Conservation (phyloP, 148 eudicot genomes). For the Nyssa sinensis region DNA sequence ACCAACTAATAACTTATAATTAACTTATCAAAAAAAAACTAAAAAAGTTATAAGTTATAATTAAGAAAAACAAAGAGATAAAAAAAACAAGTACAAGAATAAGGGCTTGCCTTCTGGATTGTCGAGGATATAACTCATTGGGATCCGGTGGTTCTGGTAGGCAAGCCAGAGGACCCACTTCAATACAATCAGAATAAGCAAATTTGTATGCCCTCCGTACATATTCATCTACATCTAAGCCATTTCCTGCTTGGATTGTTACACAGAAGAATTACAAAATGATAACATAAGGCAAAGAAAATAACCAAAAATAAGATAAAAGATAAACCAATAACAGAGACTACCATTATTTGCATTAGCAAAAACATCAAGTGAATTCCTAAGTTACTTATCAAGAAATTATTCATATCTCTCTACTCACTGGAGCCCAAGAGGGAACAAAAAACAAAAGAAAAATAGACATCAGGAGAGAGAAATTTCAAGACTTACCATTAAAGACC, state of each 20-base stretch:
- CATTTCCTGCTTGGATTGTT: conserved; percentile 65
- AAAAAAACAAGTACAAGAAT: background rate
- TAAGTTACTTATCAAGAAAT: background rate
- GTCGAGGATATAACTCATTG: conserved; percentile 85
- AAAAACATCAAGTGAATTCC: background rate
- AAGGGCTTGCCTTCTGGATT: conserved; percentile 75
- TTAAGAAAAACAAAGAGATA: conserved; percentile 1
- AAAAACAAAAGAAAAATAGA: background rate
- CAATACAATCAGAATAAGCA: conserved; percentile 97
- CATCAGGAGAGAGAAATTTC: background rate
- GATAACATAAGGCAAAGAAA: background rate
- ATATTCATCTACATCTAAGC: conserved; percentile 94
- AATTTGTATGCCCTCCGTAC: conserved; percentile 93
- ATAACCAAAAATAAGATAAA: conserved; percentile 2
- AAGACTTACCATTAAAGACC: conserved; percentile 85
- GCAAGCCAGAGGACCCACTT: conserved; percentile 93
- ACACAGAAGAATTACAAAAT: background rate
- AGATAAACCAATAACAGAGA: background rate
- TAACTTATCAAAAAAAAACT: too few relatives aligned
- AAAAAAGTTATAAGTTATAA: too few relatives aligned
- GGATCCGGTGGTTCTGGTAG: conserved; percentile 98
- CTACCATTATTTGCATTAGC: background rate
- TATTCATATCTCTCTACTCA: background rate
- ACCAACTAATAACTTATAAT: background rate
- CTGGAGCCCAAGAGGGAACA: too few relatives aligned